These are phyloP conservation scores for Rickenella mellea DNA, from an alignment of 768 basidiomycete species.

Conservation along the genomic window DNA sequence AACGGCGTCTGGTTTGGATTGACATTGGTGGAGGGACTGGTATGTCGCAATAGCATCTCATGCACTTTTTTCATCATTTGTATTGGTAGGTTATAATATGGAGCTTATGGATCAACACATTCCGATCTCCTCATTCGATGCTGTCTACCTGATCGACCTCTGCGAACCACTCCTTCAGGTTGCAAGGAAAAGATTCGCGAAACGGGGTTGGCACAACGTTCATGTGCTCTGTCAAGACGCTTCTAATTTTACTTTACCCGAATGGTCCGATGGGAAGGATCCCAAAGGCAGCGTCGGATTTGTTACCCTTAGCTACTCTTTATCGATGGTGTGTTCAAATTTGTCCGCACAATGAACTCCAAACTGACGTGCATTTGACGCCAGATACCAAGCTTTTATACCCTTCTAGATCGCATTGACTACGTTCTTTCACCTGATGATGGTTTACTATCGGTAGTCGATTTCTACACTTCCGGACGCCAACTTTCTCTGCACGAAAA, in stretches of 20 bases:
- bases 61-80: not conserved
- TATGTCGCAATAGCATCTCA: constrained; percentile 8
- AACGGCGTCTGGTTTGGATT: constrained; percentile 57
- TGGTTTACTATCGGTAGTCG: constrained; percentile 58
- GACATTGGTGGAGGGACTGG: constrained; percentile 74
- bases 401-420: constrained; percentile 59
- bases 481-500: constrained; percentile 46
- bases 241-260: constrained; percentile 51
- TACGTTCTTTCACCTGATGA: constrained; percentile 48
- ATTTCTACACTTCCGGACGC: constrained; percentile 61
- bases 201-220: constrained; percentile 66
- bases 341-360: constrained; percentile 37
- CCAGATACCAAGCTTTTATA: constrained; percentile 55
- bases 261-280: constrained; percentile 37
- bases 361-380: not conserved
- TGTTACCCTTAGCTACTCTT: constrained; percentile 33
- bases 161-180: constrained; percentile 65
- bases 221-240: constrained; percentile 68
- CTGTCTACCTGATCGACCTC: constrained; percentile 63
- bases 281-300: constrained; percentile 43
- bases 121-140: constrained; percentile 50
- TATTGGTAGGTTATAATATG: constrained; percentile 47
- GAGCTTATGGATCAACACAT: constrained; percentile 61
- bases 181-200: constrained; percentile 56
- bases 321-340: constrained; percentile 25